Conservation (phyloP, 2,329 filamentous ascomycete species). For the Beauveria caledonica region DNA sequence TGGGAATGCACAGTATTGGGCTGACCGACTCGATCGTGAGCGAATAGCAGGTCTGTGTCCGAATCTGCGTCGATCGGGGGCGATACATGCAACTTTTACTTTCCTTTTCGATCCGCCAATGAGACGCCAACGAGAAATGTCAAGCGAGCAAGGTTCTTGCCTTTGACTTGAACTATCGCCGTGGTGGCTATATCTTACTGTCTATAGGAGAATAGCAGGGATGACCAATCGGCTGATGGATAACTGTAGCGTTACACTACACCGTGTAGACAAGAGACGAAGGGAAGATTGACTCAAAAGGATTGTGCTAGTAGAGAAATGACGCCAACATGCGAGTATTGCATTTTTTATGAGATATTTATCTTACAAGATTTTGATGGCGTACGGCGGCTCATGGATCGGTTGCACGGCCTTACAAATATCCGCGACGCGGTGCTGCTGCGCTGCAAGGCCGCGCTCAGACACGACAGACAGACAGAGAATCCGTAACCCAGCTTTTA, state of each 20-base stretch:
- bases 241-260: not conserved
- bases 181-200: not conserved
- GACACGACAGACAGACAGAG: not conserved
- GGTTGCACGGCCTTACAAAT: slow-evolving; percentile 10
- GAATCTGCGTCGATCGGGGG: not conserved
- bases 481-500: not conserved
- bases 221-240: not conserved
- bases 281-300: not conserved
- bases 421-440: slow-evolving; percentile 2
- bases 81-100: not conserved
- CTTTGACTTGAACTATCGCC: not conserved
- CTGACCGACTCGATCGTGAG: not conserved
- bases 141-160: not conserved
- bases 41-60: not conserved
- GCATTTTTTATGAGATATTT: no score
- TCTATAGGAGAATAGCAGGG: not conserved
- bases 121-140: not conserved
- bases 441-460: not conserved
- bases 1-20: not conserved
- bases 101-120: not conserved
- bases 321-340: not conserved
- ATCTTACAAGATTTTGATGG: not conserved
- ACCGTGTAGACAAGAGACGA: not conserved
- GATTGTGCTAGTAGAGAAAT: not conserved
- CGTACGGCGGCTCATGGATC: not conserved